Evolutionary conservation across 257 asterid genomes (phyloP).

Genomic region (Petunia secreta): DNA sequence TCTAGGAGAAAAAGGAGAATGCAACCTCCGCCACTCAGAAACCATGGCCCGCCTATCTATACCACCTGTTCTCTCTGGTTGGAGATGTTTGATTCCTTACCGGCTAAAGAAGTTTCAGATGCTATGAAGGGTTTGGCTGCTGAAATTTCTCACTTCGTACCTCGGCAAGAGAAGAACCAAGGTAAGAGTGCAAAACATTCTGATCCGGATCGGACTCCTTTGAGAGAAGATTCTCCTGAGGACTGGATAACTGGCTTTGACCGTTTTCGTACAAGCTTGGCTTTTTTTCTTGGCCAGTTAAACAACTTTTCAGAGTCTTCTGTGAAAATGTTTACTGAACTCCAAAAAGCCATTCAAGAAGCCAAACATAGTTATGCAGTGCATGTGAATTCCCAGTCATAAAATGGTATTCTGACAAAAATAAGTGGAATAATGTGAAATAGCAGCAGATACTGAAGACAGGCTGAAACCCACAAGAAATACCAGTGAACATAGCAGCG

Average conservation of each 20-base stretch:
- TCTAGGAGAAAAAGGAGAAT: conserved; percentile 65
- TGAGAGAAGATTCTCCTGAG: conserved; percentile 48
- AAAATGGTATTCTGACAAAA: neutral
- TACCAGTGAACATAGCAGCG: conserved; percentile 16
- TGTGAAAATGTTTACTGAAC: conserved; percentile 59
- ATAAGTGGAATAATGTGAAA: neutral
- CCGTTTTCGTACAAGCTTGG: conserved; percentile 61
- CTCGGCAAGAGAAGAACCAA: conserved; percentile 77
- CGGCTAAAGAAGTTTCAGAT: conserved; percentile 63
- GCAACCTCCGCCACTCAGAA: conserved; percentile 54
- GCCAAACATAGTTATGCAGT: conserved; percentile 62
- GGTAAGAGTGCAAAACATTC: conserved; percentile 45
- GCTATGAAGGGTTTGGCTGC: conserved; percentile 69
- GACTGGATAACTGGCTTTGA: conserved; percentile 58
- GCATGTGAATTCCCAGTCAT: conserved; percentile 34
- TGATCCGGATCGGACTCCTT: conserved; percentile 33
- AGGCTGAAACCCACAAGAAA: neutral
- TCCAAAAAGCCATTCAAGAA: conserved; percentile 57
- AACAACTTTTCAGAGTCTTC: conserved; percentile 67
- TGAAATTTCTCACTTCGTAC: conserved; percentile 71
- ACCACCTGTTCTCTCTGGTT: conserved; percentile 78
- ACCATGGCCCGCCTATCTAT: conserved; percentile 92
- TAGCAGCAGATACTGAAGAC: conserved; percentile 1
- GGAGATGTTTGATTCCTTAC: conserved; percentile 59
- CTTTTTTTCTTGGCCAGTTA: conserved; percentile 70